Percentiles rank a stretch among this genome's conserved stretches.
Evolutionary conservation across 352 stramenopile species (phyloP).

Genomic region (Pythium brassicae): DNA sequence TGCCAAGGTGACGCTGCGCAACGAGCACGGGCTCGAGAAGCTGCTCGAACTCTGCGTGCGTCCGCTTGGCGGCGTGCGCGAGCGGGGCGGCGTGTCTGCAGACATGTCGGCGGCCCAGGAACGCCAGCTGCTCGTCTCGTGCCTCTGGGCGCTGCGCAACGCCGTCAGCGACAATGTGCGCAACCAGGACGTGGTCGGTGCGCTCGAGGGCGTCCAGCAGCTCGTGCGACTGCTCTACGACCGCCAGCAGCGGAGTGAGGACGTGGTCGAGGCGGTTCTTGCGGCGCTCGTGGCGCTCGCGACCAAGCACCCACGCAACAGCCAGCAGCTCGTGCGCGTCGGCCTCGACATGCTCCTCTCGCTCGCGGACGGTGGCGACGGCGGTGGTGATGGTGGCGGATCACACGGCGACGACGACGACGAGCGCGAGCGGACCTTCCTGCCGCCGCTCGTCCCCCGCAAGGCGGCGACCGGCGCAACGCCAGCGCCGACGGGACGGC

Average conservation of each 20-base stretch:
- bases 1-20: slow-evolving; percentile 52
- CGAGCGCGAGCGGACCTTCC: slow-evolving; percentile 16
- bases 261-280: slow-evolving; percentile 62
- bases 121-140: slow-evolving; percentile 44
- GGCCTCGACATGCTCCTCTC: slow-evolving; percentile 58
- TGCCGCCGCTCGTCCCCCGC: slow-evolving; percentile 8
- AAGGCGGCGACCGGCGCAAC: too few species aligned
- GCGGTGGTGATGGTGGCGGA: too few species aligned
- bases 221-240: slow-evolving; percentile 50
- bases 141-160: slow-evolving; percentile 66
- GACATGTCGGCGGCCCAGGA: slow-evolving; percentile 16
- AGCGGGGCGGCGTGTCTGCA: too few species aligned
- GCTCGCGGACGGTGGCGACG: slow-evolving; percentile 18
- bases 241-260: slow-evolving; percentile 28
- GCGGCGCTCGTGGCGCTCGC: slow-evolving; percentile 49
- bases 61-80: slow-evolving; percentile 9
- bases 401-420: slow-evolving; percentile 15
- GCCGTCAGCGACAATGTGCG: slow-evolving; percentile 46
- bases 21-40: slow-evolving; percentile 62
- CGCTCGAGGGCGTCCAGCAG: slow-evolving; percentile 39
- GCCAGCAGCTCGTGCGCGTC: slow-evolving; percentile 57
- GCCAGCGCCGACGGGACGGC: slow-evolving; percentile 1
- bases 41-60: slow-evolving; percentile 46
- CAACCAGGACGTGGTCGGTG: slow-evolving; percentile 60
- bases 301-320: slow-evolving; percentile 51